A percentile compares a stretch with the other conserved stretches of the same genome.
phyloP scores from a whole-genome alignment of 495 filamentous ascomycete genomes.

The Pseudoneurospora amorphoporcata region DNA sequence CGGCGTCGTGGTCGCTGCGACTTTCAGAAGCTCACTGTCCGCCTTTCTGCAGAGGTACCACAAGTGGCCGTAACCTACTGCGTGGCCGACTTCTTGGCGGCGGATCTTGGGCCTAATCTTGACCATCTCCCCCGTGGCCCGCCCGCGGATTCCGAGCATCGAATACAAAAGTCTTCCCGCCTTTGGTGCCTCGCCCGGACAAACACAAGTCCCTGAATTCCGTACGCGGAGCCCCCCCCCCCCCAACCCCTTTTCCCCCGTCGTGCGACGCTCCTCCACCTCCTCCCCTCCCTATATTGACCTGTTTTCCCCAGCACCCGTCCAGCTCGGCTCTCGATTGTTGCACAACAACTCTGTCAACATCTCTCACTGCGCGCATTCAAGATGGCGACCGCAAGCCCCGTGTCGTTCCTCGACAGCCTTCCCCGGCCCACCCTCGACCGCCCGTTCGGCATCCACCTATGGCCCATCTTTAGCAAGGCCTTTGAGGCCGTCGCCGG shows the following conservation, averaged over 20 bases:
- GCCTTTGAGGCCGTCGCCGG: constrained; percentile 64
- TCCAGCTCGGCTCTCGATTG: not conserved
- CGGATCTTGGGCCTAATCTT: constrained; percentile 13
- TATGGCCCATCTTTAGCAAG: constrained; percentile 94
- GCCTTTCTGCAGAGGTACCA: not conserved
- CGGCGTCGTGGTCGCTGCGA: not conserved
- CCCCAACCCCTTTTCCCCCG: not conserved
- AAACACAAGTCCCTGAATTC: not conserved
- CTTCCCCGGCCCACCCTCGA: constrained; percentile 73
- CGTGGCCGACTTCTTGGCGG: constrained; percentile 6
- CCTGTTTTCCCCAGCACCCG: not conserved
- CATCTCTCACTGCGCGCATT: not conserved
- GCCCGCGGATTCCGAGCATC: constrained; percentile 1
- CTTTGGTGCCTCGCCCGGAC: not conserved
- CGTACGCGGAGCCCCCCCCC: not conserved
- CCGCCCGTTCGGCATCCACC: constrained; percentile 77
- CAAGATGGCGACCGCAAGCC: constrained; percentile 32
- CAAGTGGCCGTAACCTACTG: constrained; percentile 5
- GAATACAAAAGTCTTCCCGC: not conserved
- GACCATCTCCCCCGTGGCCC: not conserved
- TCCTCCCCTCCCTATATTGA: not conserved
- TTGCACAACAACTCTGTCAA: not conserved
- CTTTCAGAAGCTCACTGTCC: not conserved
- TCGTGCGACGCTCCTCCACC: not conserved
- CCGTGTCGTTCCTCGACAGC: constrained; percentile 50